These are phyloP conservation scores for Helicocarpus griseus DNA, from an alignment of 2,329 filamentous ascomycete species.

Conservation along the genomic window DNA sequence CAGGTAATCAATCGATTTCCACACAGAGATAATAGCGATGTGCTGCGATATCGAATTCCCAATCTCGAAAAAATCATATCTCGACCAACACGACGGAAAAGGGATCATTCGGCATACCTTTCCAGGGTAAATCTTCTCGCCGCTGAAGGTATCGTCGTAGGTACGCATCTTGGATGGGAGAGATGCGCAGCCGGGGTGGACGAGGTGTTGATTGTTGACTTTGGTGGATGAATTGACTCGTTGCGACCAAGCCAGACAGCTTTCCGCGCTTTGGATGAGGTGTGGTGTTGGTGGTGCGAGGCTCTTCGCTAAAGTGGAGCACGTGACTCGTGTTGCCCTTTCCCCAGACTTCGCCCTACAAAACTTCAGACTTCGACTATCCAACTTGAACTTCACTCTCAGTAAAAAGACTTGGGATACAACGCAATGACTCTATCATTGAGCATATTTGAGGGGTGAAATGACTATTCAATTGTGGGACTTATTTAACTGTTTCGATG, in stretches of 20 bases:
- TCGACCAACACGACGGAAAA: too few relatives aligned
- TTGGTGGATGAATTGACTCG: slow-evolving; percentile 34
- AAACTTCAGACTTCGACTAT: too few relatives aligned
- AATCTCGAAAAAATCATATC: too few relatives aligned
- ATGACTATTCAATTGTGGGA: too few relatives aligned
- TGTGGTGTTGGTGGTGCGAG: slow-evolving; percentile 29
- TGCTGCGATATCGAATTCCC: too few relatives aligned
- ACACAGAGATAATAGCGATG: too few relatives aligned
- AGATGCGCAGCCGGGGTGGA: slow-evolving; percentile 35
- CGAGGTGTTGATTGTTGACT: slow-evolving; percentile 24
- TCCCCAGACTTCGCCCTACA: slow-evolving; percentile 9
- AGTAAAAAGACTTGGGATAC: too few relatives aligned
- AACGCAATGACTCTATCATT: too few relatives aligned
- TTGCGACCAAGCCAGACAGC: slow-evolving; percentile 12
- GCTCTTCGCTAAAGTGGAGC: slow-evolving; percentile 34
- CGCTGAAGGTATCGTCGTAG: slow-evolving; percentile 71
- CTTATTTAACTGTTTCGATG: too few relatives aligned
- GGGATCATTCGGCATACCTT: slow-evolving; percentile 53
- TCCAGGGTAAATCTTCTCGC: slow-evolving; percentile 70
- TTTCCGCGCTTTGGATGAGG: slow-evolving; percentile 24
- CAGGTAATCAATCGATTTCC: too few relatives aligned
- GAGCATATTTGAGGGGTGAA: too few relatives aligned
- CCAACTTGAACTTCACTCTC: slow-evolving; percentile 1
- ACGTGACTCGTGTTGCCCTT: slow-evolving; percentile 35
- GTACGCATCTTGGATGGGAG: slow-evolving; percentile 56